These are phyloP conservation scores for Terfezia boudieri DNA, from an alignment of 495 filamentous ascomycete species.

Conservation along the genomic window DNA sequence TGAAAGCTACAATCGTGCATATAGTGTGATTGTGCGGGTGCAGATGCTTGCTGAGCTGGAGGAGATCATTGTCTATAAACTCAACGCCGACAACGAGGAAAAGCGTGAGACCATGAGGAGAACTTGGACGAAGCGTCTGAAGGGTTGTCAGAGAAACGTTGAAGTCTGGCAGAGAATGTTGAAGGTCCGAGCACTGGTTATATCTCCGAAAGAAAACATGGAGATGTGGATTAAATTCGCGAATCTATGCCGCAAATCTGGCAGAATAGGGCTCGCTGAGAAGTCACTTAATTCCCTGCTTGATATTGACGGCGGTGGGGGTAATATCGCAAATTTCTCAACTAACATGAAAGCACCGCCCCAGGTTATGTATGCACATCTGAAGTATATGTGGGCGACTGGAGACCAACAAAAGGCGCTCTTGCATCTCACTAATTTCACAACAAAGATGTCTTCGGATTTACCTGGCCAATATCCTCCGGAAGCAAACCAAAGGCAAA, in stretches of 20 bases:
- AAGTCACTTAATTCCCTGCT: slow-evolving; percentile 65
- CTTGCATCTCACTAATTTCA: slow-evolving; percentile 60
- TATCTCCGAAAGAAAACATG: slow-evolving; percentile 73
- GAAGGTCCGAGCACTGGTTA: slow-evolving; percentile 79
- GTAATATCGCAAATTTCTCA: slow-evolving; percentile 28
- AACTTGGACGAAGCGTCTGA: slow-evolving; percentile 87
- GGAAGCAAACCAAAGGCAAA: slow-evolving; percentile 15
- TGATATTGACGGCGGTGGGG: slow-evolving; percentile 36
- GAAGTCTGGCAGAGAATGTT: slow-evolving; percentile 98
- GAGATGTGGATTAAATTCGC: slow-evolving; percentile 99
- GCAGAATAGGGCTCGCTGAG: slow-evolving; percentile 85
- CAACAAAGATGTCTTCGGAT: slow-evolving; percentile 49
- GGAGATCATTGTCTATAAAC: slow-evolving; percentile 94
- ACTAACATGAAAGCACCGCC: slow-evolving; percentile 31
- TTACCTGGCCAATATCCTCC: slow-evolving; percentile 25
- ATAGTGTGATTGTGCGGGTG: slow-evolving; percentile 83
- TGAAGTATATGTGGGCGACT: slow-evolving; percentile 87
- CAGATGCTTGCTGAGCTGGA: slow-evolving; percentile 98
- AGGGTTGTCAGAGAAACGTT: slow-evolving; percentile 88
- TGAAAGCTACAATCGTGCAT: slow-evolving; percentile 91
- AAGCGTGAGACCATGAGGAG: slow-evolving; percentile 76
- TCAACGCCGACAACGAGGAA: slow-evolving; percentile 48
- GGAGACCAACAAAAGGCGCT: slow-evolving; percentile 50
- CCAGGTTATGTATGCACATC: slow-evolving; percentile 68
- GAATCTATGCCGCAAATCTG: slow-evolving; percentile 88